Conservation (phyloP, 225 moss, liverwort and hornwort species). For the Marchantia paleacea region DNA sequence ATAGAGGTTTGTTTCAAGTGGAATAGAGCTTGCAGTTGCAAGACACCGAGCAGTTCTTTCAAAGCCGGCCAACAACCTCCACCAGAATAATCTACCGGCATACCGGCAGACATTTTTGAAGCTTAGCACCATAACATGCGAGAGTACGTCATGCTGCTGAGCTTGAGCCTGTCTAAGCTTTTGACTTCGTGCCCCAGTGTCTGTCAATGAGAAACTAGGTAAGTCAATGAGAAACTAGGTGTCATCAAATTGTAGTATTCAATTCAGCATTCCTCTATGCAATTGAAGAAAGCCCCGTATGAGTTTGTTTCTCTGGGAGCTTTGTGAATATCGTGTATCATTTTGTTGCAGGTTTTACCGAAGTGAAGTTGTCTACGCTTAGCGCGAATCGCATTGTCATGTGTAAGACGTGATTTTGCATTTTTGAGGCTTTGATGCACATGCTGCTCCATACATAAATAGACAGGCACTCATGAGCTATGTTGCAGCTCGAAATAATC, state of each 20-base stretch:
- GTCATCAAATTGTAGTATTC: not conserved
- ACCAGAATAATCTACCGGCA: constrained; percentile 14
- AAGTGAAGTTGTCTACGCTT: too few relatives aligned
- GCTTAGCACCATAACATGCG: not conserved
- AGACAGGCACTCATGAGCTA: too few relatives aligned
- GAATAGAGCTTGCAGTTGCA: constrained; percentile 16
- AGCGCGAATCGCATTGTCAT: too few relatives aligned
- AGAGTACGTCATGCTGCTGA: not conserved
- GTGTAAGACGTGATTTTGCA: too few relatives aligned
- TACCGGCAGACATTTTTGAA: constrained; percentile 28
- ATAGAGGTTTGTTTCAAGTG: not conserved
- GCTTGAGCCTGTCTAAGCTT: not conserved
- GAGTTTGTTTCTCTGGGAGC: not conserved
- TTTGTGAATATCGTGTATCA: too few relatives aligned
- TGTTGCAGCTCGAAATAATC: too few relatives aligned
- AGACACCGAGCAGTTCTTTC: not conserved
- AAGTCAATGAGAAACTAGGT: constrained; percentile 12
- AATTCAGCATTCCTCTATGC: constrained; percentile 5
- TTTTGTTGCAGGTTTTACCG: too few relatives aligned
- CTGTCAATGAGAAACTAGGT: not conserved
- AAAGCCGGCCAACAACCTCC: not conserved
- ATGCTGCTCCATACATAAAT: too few relatives aligned
- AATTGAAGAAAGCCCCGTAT: not conserved
- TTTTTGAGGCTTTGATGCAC: too few relatives aligned
- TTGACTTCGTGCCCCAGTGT: constrained; percentile 1